Evolutionary conservation across 2,329 filamentous ascomycete species (phyloP).

Genomic region (Beauveria pseudobassiana): DNA sequence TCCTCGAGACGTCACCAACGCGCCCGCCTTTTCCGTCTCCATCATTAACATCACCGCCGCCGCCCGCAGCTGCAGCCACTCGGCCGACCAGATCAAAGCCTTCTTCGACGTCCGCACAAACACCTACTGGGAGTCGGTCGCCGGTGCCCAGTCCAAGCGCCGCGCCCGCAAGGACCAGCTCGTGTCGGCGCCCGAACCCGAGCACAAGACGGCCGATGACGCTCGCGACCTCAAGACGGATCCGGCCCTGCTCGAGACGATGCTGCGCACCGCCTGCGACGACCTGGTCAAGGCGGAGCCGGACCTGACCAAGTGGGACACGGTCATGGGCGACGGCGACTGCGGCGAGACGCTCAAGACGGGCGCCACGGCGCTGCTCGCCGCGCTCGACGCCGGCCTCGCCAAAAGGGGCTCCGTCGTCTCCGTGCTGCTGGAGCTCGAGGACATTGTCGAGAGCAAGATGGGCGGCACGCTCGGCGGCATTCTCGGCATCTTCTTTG

Average conservation of each 20-base stretch:
- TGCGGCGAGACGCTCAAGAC: conserved; percentile 56
- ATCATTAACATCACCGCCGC: conserved; percentile 51
- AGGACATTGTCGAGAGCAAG: conserved; percentile 47
- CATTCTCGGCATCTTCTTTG: conserved; percentile 48
- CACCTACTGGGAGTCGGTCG: conserved; percentile 46
- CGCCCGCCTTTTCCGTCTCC: conserved; percentile 62
- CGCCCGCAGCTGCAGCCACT: conserved; percentile 37
- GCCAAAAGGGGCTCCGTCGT: conserved; percentile 37
- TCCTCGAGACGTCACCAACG: conserved; percentile 64
- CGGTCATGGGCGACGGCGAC: conserved; percentile 57
- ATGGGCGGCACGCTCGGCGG: conserved; percentile 48
- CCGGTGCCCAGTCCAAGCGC: conserved; percentile 34
- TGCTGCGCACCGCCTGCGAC: conserved; percentile 46
- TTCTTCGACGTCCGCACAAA: conserved; percentile 60
- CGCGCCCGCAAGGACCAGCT: conserved; percentile 35
- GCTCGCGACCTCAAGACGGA: conserved; percentile 43
- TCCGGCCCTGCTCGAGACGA: conserved; percentile 41
- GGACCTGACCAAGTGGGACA: conserved; percentile 56
- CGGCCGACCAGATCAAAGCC: conserved; percentile 46
- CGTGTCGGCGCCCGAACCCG: conserved; percentile 28
- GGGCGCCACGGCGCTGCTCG: conserved; percentile 41
- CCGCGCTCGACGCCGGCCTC: conserved; percentile 36
- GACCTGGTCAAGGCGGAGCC: conserved; percentile 51
- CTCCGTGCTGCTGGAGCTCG: conserved; percentile 39
- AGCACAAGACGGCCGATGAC: conserved; percentile 29